Percentiles rank a stretch among this genome's conserved stretches.
Conservation (phyloP, 164 flowering plant genomes). For the Tetracentron sinense region DNA sequence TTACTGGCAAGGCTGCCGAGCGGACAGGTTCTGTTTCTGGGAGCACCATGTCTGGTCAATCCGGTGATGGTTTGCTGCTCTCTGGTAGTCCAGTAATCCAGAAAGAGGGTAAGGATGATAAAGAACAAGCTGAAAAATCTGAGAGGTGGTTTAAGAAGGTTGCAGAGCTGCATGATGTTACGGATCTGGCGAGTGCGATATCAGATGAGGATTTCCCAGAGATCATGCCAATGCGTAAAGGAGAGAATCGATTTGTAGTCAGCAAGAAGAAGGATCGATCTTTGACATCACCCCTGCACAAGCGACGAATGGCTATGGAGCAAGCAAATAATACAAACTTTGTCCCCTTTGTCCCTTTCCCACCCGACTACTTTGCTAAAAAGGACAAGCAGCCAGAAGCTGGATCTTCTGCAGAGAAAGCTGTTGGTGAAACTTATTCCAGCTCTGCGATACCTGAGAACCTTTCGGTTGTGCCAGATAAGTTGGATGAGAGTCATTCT, state of each 20-base stretch:
- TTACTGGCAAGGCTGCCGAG: constrained; percentile 12
- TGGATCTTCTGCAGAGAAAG: constrained; percentile 19
- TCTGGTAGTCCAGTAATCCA: constrained; percentile 25
- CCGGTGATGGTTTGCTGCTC: constrained; percentile 17
- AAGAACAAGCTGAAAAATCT: constrained; percentile 49
- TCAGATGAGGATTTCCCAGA: constrained; percentile 86
- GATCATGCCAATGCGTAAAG: constrained; percentile 84
- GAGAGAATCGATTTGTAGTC: constrained; percentile 86
- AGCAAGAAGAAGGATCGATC: constrained; percentile 81
- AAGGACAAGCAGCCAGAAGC: constrained; percentile 42
- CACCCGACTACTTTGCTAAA: constrained; percentile 83
- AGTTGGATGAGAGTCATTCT: constrained; percentile 5
- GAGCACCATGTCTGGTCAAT: constrained; percentile 7
- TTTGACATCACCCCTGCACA: constrained; percentile 68
- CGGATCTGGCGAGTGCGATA: constrained; percentile 50
- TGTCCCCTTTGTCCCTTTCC: constrained; percentile 95
- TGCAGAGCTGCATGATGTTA: constrained; percentile 60
- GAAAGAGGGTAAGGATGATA: constrained; percentile 28
- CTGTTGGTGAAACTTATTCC: constrained; percentile 15
- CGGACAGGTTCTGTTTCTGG: constrained; percentile 12
- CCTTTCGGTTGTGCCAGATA: constrained; percentile 9
- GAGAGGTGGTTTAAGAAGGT: constrained; percentile 79
- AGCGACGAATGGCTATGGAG: constrained; percentile 62
- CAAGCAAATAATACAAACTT: constrained; percentile 50
- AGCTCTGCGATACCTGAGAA: constrained; percentile 15